Evolutionary conservation across 2,329 filamentous ascomycete genomes (phyloP).

Genomic region (Corinectria fuckeliana): DNA sequence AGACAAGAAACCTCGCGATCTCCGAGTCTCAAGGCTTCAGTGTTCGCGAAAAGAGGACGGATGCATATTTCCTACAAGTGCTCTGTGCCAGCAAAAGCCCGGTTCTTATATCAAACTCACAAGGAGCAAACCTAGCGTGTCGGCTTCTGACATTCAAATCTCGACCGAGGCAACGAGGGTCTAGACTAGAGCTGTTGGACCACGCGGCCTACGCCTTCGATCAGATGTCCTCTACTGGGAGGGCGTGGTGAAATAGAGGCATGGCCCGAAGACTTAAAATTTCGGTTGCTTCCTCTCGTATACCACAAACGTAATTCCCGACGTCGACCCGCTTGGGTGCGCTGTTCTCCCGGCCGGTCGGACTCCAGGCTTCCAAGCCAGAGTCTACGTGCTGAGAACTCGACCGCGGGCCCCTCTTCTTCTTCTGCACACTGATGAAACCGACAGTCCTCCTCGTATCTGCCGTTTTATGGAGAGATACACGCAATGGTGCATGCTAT

Average conservation of each 20-base stretch:
- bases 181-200: too few species aligned
- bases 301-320: background rate
- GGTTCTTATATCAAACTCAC: too few species aligned
- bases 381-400: background rate
- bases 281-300: background rate
- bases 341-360: background rate
- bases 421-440: background rate
- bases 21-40: too few species aligned
- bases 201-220: too few species aligned
- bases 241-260: too few species aligned
- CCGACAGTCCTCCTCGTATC: background rate
- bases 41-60: too few species aligned
- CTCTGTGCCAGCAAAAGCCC: too few species aligned
- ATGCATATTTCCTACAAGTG: too few species aligned
- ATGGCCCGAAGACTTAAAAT: background rate
- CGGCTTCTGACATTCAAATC: background rate
- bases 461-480: constrained; percentile 1
- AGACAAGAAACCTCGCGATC: too few species aligned
- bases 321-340: background rate
- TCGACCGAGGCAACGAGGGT: too few species aligned
- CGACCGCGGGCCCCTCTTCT: background rate
- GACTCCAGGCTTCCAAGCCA: constrained; percentile 1
- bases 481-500: background rate
- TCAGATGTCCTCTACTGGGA: too few species aligned
- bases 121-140: too few species aligned